These are phyloP conservation scores for Fagus sylvatica DNA, from an alignment of 306 rosid species.

Conservation along the genomic window DNA sequence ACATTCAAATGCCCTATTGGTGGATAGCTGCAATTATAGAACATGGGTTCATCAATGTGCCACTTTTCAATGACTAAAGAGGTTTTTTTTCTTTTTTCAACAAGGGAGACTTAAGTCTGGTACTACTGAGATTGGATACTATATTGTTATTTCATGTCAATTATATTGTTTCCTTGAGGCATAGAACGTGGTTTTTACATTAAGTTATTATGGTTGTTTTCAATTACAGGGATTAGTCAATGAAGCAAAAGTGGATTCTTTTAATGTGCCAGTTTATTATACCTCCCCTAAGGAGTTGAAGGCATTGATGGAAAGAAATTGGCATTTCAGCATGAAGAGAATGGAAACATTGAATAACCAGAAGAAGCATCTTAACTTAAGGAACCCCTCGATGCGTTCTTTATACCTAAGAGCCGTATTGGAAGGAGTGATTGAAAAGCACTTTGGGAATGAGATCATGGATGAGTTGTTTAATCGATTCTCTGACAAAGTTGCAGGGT, in stretches of 20 bases:
- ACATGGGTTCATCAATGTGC: too few species aligned
- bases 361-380: not conserved
- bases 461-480: constrained; percentile 27
- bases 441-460: constrained; percentile 27
- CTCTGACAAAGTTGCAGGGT: constrained; percentile 17
- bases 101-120: too few species aligned
- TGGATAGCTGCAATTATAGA: too few species aligned
- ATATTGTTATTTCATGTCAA: too few species aligned
- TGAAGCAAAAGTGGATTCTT: constrained; percentile 35
- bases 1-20: too few species aligned
- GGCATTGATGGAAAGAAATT: constrained; percentile 22
- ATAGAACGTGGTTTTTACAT: not conserved
- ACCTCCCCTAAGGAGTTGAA: constrained; percentile 17
- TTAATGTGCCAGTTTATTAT: constrained; percentile 28
- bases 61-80: too few species aligned
- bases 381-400: not conserved
- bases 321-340: constrained; percentile 22
- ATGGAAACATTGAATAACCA: not conserved
- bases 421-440: constrained; percentile 25
- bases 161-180: too few species aligned
- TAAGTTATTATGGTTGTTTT: too few species aligned
- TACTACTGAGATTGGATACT: too few species aligned
- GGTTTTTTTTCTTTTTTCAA: too few species aligned
- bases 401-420: constrained; percentile 18
- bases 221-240: constrained; percentile 25